phyloP scores from a whole-genome alignment of 352 stramenopile species.

The Globisporangium irregulare region DNA sequence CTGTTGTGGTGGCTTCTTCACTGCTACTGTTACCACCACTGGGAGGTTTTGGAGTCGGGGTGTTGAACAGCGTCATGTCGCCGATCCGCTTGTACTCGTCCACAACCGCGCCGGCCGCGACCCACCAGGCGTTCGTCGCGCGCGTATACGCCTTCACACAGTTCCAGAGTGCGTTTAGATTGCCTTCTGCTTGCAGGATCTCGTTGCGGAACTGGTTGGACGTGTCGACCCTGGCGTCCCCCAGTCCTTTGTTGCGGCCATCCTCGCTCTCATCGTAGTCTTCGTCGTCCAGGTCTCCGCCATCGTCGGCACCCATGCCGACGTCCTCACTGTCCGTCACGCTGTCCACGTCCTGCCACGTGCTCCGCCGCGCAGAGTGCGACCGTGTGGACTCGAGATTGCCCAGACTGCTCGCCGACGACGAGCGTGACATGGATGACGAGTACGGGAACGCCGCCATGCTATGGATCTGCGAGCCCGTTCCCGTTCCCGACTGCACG shows the following conservation, averaged over 20 bases:
- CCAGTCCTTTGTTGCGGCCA: slow-evolving; percentile 3
- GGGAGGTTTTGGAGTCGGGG: not conserved
- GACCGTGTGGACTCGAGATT: slow-evolving; percentile 14
- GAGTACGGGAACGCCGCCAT: slow-evolving; percentile 9
- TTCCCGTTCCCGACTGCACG: slow-evolving; percentile 9
- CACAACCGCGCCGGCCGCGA: slow-evolving; percentile 41
- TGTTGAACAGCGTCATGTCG: slow-evolving; percentile 50
- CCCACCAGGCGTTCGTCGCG: slow-evolving; percentile 66
- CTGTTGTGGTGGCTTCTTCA: not conserved
- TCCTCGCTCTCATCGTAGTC: not conserved
- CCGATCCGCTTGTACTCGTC: slow-evolving; percentile 66
- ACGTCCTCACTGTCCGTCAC: slow-evolving; percentile 65
- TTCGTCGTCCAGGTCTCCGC: slow-evolving; percentile 19
- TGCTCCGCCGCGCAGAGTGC: slow-evolving; percentile 13
- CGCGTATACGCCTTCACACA: slow-evolving; percentile 59
- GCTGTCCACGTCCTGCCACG: slow-evolving; percentile 58
- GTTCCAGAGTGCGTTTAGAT: slow-evolving; percentile 73
- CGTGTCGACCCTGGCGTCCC: slow-evolving; percentile 9
- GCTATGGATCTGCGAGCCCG: not conserved
- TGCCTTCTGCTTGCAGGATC: slow-evolving; percentile 66
- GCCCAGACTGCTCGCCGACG: slow-evolving; percentile 16
- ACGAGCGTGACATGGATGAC: slow-evolving; percentile 17
- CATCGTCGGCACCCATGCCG: slow-evolving; percentile 21
- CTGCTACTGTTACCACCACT: not conserved
- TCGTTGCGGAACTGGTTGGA: slow-evolving; percentile 69